Conservation (phyloP, 1,139 yeast genomes). For the Kluyveromyces marxianus region DNA sequence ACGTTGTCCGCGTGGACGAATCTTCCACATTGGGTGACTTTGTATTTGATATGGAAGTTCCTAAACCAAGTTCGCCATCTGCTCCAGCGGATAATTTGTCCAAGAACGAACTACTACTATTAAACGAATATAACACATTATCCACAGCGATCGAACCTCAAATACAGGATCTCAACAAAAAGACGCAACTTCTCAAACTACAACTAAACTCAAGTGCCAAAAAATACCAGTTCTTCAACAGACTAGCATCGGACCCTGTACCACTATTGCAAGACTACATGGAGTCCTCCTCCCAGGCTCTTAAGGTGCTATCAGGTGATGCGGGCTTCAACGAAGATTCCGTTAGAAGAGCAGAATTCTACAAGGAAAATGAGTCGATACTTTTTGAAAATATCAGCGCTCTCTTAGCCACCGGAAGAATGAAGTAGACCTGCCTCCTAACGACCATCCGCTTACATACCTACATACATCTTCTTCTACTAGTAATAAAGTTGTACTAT, state of each 20-base stretch:
- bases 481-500: too few species aligned
- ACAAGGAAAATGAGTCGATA: constrained; percentile 57
- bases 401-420: constrained; percentile 42
- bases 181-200: constrained; percentile 22
- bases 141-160: constrained; percentile 43
- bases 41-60: constrained; percentile 64
- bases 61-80: constrained; percentile 21
- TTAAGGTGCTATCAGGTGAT: constrained; percentile 73
- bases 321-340: constrained; percentile 87
- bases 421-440: constrained; percentile 18
- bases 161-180: constrained; percentile 21
- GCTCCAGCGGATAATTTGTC: constrained; percentile 15
- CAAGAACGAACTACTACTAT: constrained; percentile 34
- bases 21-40: constrained; percentile 77
- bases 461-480: too few species aligned
- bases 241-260: constrained; percentile 69
- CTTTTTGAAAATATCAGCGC: constrained; percentile 71
- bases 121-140: constrained; percentile 42
- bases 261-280: constrained; percentile 67
- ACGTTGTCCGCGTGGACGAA: constrained; percentile 65
- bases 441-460: too few species aligned
- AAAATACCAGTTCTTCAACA: constrained; percentile 65
- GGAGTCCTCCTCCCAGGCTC: constrained; percentile 65
- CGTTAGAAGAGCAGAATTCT: constrained; percentile 76
- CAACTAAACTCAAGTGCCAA: constrained; percentile 53